Base-by-base conservation (phyloP, 108 stramenopile species). In the Fistulifera pelliculosa region DNA sequence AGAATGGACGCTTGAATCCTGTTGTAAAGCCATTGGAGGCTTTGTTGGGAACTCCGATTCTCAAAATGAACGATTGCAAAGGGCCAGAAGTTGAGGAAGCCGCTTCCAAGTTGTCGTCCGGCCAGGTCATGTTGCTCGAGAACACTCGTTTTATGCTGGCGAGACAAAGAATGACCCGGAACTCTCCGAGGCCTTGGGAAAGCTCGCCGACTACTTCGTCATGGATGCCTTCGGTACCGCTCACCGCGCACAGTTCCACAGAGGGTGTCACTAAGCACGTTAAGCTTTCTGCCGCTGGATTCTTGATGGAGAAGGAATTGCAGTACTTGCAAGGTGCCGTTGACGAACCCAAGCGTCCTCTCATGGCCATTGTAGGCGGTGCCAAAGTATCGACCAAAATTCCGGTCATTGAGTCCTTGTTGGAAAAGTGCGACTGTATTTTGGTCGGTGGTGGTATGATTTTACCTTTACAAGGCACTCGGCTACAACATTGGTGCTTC, bases 171-270 rank as follows among this genome's bases (percentile, higher is more conserved):
- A 94, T 59, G 93, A 85, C 64, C 55, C 69, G 13, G 77, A 56
- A 41, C 79, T 97, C 25, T 67, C 82, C 13, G 79, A 61, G 1
- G 87, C 85, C 8, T 66, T 97, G 17, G 90, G 91, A 47, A 94
- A 86, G 52, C 61, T 93, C 27, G 93, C 90, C 8, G 86, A 91
- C 60, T 85, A 90, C 59, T 98, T 92, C 73, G 98, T 99, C 41
- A 97, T 96, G 87, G 99, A 99, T 69, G 99, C 99, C 38, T 99
- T 99, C 64, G 99, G 99, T 25, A 99, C 99, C 26, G 96, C 99
- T 22, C 99, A 98, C 70, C 86, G 99, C 96, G 10, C 99, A 99
- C 71, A 87, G 84, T 47, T 94, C 93, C 40, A 99, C 94, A 23
- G 99, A 84, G 38, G 99, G 99, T 42, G 95, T 99, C 8, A 72